Evolutionary conservation across 202 grass and related monocot genomes (phyloP), one percentile per base, ranked within the genome.

Genomic region (Musa balbisiana): DNA sequence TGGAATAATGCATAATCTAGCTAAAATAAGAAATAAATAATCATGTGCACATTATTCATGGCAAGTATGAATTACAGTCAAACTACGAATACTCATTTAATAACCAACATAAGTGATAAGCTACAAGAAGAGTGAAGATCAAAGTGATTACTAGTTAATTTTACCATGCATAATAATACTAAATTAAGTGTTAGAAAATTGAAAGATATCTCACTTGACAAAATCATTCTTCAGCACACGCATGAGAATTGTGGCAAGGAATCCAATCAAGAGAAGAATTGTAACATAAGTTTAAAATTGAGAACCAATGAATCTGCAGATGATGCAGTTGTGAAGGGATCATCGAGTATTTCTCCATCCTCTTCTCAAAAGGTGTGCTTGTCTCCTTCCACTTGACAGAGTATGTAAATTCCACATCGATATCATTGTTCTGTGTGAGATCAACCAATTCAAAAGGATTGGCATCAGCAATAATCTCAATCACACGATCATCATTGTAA

Each of bases 321-420:
- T 97, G 93, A 69, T 91, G 93, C 3, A 88, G 93, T 64, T 87
- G 66, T 71, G 84, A 89, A 76, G 93, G 91, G 59, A 84, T 89
- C 59, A 87, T 87, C n/a, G 93, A 97, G 65, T 97, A 97, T 73
- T 93, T 97, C 81, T 97, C 93, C 93, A 97, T 97, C 76, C 93
- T 92, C 86, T 79, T 90, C 80, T 91, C 84, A 5, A 93, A 97
- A 3, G 93, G 76, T 1, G 84, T 89, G 1, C 16, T 51, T 4
- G 93, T 97, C 86, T 97, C 88, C 86, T 89, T 93, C 93, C 93
- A 97, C 76, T 97, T 97, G 59, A 80, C 88, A 17, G 93, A 93
- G 79, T 93, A 97, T 15, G 91, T 76, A 77, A 97, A 93, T 0
- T 93, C 88, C 10, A 89, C 86, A 62, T 93, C 80, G 20, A 73